These are phyloP conservation scores for Anastatica hierochuntica DNA, from an alignment of 345 rosid species.

Conservation along the genomic window DNA sequence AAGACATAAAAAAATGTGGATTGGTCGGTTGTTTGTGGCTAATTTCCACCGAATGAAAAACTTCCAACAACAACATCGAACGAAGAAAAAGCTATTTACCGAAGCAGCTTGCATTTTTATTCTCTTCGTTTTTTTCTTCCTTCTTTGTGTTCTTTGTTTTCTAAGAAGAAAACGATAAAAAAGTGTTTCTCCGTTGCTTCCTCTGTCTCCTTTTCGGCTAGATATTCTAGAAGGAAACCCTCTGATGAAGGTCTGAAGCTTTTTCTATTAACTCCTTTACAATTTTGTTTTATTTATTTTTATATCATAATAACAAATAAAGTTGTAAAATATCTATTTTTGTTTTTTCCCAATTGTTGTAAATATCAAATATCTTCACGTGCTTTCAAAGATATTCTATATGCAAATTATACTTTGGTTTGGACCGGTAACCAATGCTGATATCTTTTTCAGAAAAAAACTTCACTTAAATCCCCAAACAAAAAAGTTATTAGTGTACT, in stretches of 20 bases:
- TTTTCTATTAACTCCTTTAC: neutral
- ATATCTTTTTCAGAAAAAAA: no score
- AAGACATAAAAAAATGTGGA: neutral
- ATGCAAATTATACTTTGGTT: neutral
- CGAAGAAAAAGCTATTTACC: constrained; percentile 9
- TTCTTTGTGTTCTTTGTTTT: constrained; percentile 9
- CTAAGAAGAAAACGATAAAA: neutral
- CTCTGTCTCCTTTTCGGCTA: no score
- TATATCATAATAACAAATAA: neutral
- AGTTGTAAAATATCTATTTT: constrained; percentile 17
- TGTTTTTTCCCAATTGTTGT: neutral
- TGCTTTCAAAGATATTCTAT: constrained; percentile 20
- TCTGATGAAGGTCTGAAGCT: constrained; percentile 10
- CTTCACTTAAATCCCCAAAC: no score
- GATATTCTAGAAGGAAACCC: constrained; percentile 12
- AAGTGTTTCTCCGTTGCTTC: neutral
- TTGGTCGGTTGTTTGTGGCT: constrained; percentile 2
- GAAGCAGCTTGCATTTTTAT: constrained; percentile 39
- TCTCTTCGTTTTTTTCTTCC: constrained; percentile 14
- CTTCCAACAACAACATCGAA: neutral
- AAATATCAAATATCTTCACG: constrained; percentile 17
- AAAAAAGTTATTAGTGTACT: no score
- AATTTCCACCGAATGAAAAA: constrained; percentile 14
- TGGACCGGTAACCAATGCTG: constrained; percentile 9
- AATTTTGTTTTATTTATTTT: constrained; percentile 2